Evolutionary conservation across 2,329 filamentous ascomycete species (phyloP), one percentile per base, ranked within the genome.

Genomic region (Alternaria arbusti): DNA sequence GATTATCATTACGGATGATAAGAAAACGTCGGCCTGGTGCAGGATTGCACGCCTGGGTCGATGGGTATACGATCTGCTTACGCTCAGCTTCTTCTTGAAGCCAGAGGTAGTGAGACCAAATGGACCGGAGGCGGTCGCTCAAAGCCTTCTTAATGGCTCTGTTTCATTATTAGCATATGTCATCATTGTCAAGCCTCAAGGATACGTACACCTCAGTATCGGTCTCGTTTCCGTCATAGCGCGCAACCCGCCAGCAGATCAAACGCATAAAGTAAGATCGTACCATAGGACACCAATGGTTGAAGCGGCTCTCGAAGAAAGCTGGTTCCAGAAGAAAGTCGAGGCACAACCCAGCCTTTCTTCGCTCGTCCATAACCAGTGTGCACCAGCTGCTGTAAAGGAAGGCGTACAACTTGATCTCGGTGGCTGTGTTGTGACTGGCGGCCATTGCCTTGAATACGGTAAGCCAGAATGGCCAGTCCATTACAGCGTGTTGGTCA

Each of bases 231-330:
- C 90, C 92, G 56, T 89, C 87, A 73, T 91, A 91, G 66, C 94
- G 87, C 68, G 91, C 95, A 51, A 97, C 84, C 63, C 94, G 88
- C 94, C 94, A 97, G 80, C 93, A 97, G 22, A 97, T 81, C 54
- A 97, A 82, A 50, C 94, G 92, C 87, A 97, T 96, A 77, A 91
- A 97, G 79, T 97, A 97, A 13, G 93, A 91, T 64, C 94, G 88
- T 22, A 97, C 93, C 94, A 97, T 97, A 0, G 94, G 93, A 74
- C 93, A 97, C 94, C 94, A 97, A 74, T 97, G 93, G 74, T 91
- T 95, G 81, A 97, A 97, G 65, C 93, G 89, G 64, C 88, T 88
- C 74, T 92, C 89, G 77, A 97, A 97, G 3, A 91, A 87, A 25
- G 89, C 85, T 57, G 91, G 89, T 7, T 89, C 86, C 12, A 97